A percentile compares a stretch with the other conserved stretches of the same genome.
Conservation (phyloP, 495 filamentous ascomycete species). For the Neurospora tetraspora region DNA sequence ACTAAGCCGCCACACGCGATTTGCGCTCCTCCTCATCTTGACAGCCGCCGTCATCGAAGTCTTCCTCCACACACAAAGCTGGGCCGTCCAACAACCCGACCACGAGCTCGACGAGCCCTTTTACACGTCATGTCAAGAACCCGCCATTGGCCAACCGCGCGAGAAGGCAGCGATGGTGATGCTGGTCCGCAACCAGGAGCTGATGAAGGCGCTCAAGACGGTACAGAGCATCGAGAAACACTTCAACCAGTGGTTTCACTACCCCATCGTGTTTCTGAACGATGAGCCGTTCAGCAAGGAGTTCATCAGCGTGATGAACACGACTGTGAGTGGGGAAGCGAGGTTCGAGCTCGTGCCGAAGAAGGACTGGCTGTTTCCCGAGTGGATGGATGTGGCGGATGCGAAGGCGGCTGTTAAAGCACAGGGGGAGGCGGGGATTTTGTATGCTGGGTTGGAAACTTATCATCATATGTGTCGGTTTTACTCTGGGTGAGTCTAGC, state of each 20-base stretch:
- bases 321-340: conserved; percentile 72
- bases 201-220: conserved; percentile 82
- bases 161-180: conserved; percentile 93
- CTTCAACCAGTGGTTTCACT: conserved; percentile 96
- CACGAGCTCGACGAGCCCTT: conserved; percentile 35
- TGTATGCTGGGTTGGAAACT: conserved; percentile 96
- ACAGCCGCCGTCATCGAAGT: conserved; percentile 21
- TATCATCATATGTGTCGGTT: conserved; percentile 98
- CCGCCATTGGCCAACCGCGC: conserved; percentile 35
- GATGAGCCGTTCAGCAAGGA: conserved; percentile 77
- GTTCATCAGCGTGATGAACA: conserved; percentile 79
- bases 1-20: not conserved
- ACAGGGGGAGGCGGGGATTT: conserved; percentile 81
- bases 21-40: conserved; percentile 6
- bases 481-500: conserved; percentile 70
- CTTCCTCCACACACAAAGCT: conserved; percentile 18
- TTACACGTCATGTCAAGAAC: conserved; percentile 32
- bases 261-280: conserved; percentile 95
- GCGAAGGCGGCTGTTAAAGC: conserved; percentile 76
- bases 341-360: conserved; percentile 66
- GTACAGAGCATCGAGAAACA: conserved; percentile 89
- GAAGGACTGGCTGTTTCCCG: conserved; percentile 79
- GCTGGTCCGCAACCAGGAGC: conserved; percentile 82
- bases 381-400: conserved; percentile 72
- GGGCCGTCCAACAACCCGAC: conserved; percentile 19